Evolutionary conservation across 192 early-diverging fungal species (phyloP), one percentile per base, ranked within the genome.

Genomic region (Coemansia sp.): DNA sequence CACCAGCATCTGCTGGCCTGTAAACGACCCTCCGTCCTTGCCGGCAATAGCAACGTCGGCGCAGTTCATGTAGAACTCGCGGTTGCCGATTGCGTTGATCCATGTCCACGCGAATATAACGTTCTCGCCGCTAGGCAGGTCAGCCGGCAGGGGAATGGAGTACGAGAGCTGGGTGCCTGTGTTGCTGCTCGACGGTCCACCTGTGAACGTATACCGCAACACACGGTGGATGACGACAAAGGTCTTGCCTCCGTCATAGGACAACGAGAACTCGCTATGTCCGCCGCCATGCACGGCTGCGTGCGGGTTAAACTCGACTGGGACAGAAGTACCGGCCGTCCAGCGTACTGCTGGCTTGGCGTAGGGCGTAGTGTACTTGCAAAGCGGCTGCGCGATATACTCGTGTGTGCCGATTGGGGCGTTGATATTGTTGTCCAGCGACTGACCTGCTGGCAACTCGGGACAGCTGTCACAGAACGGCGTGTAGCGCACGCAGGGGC

Each of bases 41-140:
- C 39, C 54, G 24, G 38, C 67, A 56, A 87, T 84, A 21, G 75
- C 70, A 19, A 87, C 59, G 34, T 87, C 86, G 27, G 83, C 83
- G 56, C 87, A 87, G 65, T 80, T 83, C 76, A 83, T 84, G 69
- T 89, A 89, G 34, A 83, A 78, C 60, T 87, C 87, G 46, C 87
- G 85, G 66, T 89, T 87, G 12, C 87, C 87, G 55, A 76, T 68
- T 29, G 83, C 82, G 72, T 89, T 89, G 41, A 82, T 82, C 83
- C 84, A 89, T 11, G 84, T 59, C 88, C 88, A 89, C 18, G 84
- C 82, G 57, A 89, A 81, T 34, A 86, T 61, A 0, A 72, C 85
- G 3, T 58, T 48, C 19, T 82, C 76, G 15, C 77, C 60, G 0
- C 74, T 56, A 4, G 87, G 87, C 38, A 84, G 62, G 22, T 65